Base-by-base conservation (phyloP, 2,329 filamentous ascomycete species). In the Beauveria varroae region DNA sequence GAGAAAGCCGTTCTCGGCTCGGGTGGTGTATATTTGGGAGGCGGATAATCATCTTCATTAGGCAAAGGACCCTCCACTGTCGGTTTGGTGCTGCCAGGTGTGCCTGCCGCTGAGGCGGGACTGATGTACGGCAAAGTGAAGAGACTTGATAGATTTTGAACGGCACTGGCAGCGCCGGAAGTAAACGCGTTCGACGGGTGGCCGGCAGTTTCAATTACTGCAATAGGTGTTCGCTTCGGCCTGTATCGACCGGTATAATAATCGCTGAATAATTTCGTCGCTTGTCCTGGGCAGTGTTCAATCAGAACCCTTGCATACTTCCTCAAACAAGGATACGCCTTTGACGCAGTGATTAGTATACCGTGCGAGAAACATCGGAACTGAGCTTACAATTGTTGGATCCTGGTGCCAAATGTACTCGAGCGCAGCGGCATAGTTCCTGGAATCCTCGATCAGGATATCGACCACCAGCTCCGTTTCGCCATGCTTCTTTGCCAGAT, bases 381-480 rank as follows among this genome's bases (percentile, higher is more conserved):
- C 14, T 22, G 30, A 4, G 78, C 87, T 68, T 73, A 92, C 90
- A 66, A 83, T 79, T 66, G 89, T 85, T 1, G 93, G 88, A 55
- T 96, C 89, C 60, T 97, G 78, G 16, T 90, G 86, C 85, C 91
- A 95, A 62, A 98, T 95, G 67, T 96, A 99, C 65, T 93, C 86
- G 16, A 99, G 79, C 0, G 95, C 93, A 70, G 96, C 92, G 0
- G 82, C 81, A 70, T 96, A 97, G 66, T 89, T 88, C 72, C 96
- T 95, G 0, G 93, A 92, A 68, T 99, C 93, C 70, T 99, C 95
- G 56, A 99, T 93, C 57, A 99, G 74, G 53, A 99, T 96, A 70
- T 97, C 93, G 4, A 98, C 90, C 1, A 99, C 95, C 63, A 98
- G 79, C 62, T 96, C 92, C 65, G 91, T 91, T 72, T 99, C 95